Percentiles rank a stretch among this genome's conserved stretches.
phyloP scores from a whole-genome alignment of 2,329 filamentous ascomycete genomes.

The Aspergillus puulaauensis region DNA sequence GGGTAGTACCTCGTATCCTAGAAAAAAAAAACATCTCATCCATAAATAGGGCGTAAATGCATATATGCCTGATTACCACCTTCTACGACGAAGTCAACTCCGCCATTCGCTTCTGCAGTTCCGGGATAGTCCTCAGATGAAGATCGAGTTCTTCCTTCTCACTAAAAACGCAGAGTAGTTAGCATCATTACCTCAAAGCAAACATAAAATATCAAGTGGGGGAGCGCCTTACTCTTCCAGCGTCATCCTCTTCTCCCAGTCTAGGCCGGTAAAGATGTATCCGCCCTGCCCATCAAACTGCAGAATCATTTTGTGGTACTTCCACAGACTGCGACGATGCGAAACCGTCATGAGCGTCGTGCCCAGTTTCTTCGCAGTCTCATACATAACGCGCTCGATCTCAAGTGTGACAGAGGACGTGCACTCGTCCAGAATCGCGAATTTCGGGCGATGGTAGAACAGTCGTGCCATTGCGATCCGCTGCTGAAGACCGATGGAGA shows the following conservation, averaged over 20 bases:
- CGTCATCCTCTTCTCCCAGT: constrained; percentile 79
- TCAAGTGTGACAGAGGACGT: constrained; percentile 94
- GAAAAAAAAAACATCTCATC: not conserved
- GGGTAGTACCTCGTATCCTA: not conserved
- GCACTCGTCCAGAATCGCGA: constrained; percentile 96
- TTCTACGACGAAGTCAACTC: constrained; percentile 63
- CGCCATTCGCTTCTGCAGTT: constrained; percentile 78
- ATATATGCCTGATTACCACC: not conserved
- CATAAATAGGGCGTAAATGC: not conserved
- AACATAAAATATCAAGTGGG: not conserved
- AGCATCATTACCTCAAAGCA: not conserved
- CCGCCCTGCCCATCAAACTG: constrained; percentile 95
- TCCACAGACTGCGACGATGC: constrained; percentile 89
- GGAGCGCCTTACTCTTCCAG: constrained; percentile 70
- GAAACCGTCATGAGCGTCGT: constrained; percentile 97
- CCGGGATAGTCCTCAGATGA: constrained; percentile 78
- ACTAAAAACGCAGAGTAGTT: constrained; percentile 34
- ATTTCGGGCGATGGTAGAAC: constrained; percentile 89
- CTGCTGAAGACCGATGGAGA: constrained; percentile 91
- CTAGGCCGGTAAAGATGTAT: constrained; percentile 84
- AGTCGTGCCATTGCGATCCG: constrained; percentile 93
- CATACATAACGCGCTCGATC: constrained; percentile 94
- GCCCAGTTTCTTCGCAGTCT: constrained; percentile 84
- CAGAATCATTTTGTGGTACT: constrained; percentile 90
- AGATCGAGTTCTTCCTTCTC: constrained; percentile 94